Conservation (phyloP, 1,284 basidiomycete genomes). For the Tilletia indica region DNA sequence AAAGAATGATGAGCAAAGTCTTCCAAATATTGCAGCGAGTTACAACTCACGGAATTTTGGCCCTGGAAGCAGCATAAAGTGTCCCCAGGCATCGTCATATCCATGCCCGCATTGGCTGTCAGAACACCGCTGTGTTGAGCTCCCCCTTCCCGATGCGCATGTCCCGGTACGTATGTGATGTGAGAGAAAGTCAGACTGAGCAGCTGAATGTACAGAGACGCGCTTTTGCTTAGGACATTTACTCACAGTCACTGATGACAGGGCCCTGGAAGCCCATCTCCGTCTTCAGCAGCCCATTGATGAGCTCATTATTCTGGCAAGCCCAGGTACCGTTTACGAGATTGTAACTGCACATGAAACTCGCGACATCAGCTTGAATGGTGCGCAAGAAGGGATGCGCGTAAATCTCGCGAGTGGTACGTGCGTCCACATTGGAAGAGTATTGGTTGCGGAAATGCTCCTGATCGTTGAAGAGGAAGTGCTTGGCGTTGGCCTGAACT, state of each 20-base stretch:
- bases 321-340: conserved; percentile 69
- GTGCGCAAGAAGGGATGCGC: conserved; percentile 29
- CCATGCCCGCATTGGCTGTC: conserved; percentile 66
- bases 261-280: conserved; percentile 77
- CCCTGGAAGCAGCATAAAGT: conserved; percentile 10
- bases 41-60: neutral
- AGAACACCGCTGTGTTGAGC: conserved; percentile 12
- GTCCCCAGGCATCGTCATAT: conserved; percentile 61
- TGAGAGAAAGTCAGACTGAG: neutral
- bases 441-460: conserved; percentile 10
- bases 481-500: conserved; percentile 60
- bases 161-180: neutral
- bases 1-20: neutral
- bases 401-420: conserved; percentile 65
- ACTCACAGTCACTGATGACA: conserved; percentile 57
- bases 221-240: neutral
- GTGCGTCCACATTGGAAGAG: conserved; percentile 69
- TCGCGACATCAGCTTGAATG: conserved; percentile 26
- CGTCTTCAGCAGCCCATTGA: conserved; percentile 71
- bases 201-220: neutral
- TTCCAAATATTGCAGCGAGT: neutral
- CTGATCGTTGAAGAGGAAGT: conserved; percentile 25
- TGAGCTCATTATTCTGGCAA: conserved; percentile 68
- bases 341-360: conserved; percentile 58
- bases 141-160: neutral